A percentile compares a stretch with the other conserved stretches of the same genome.
phyloP scores from a whole-genome alignment of 1,139 yeast genomes.

The Petasospora fabianii region DNA sequence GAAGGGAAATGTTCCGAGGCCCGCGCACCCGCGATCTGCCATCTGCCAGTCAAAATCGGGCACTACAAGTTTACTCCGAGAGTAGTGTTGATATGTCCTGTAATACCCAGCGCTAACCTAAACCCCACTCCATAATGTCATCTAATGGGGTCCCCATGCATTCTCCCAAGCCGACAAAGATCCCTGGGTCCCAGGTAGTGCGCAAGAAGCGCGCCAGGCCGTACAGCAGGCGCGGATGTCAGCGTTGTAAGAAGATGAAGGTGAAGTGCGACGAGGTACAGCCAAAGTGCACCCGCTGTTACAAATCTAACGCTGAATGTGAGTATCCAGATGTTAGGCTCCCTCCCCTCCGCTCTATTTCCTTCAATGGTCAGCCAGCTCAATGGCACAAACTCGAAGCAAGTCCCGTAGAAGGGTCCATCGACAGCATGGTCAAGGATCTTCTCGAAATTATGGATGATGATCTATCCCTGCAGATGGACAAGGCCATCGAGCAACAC shows the following conservation, averaged over 20 bases:
- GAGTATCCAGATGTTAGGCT: slow-evolving; percentile 29
- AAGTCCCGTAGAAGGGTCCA: slow-evolving; percentile 6
- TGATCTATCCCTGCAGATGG: slow-evolving; percentile 21
- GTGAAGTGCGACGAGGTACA: slow-evolving; percentile 60
- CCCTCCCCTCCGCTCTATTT: not conserved
- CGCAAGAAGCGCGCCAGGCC: slow-evolving; percentile 19
- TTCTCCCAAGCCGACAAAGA: no score
- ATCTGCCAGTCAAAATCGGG: no score
- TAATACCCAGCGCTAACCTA: no score
- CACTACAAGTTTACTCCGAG: no score
- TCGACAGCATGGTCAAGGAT: slow-evolving; percentile 9
- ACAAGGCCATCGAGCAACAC: slow-evolving; percentile 18
- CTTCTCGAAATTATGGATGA: slow-evolving; percentile 17
- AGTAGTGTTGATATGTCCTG: no score
- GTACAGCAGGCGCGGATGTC: slow-evolving; percentile 59
- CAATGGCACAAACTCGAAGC: no score
- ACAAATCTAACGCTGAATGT: slow-evolving; percentile 44
- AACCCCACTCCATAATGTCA: no score
- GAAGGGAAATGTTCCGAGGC: no score
- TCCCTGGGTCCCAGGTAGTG: no score
- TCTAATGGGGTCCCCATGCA: no score
- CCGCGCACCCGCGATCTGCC: no score
- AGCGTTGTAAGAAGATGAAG: slow-evolving; percentile 58
- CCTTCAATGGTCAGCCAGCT: not conserved
- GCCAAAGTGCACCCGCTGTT: slow-evolving; percentile 54